Percentiles rank a stretch among this genome's conserved stretches.
Conservation (phyloP, 441 rosid genomes). For the Populus hybrid region DNA sequence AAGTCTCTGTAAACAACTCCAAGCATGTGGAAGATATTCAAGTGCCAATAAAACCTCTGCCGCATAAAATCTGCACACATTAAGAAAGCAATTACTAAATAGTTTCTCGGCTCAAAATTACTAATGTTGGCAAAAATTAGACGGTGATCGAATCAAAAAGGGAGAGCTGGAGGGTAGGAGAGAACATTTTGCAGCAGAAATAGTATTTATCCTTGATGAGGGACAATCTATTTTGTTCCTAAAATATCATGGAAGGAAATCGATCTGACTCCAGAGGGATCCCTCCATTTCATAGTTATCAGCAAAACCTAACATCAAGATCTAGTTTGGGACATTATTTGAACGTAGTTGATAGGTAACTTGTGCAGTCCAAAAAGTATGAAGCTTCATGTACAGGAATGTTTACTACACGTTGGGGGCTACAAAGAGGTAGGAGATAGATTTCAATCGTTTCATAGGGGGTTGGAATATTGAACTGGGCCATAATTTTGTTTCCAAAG, state of each 20-base stretch:
- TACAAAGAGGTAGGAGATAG: neutral
- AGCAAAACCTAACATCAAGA: neutral
- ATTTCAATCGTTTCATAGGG: too few relatives aligned
- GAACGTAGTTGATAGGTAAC: neutral
- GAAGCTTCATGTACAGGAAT: neutral
- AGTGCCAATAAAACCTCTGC: slow-evolving; percentile 93
- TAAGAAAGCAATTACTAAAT: slow-evolving; percentile 8
- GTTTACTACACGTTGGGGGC: neutral
- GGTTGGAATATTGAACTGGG: neutral
- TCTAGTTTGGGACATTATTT: neutral
- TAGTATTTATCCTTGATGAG: neutral
- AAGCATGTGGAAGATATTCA: slow-evolving; percentile 97
- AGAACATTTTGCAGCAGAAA: neutral
- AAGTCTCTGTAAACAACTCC: slow-evolving; percentile 96
- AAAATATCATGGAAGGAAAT: neutral
- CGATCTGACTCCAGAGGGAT: neutral
- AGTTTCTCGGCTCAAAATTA: neutral
- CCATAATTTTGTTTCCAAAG: neutral
- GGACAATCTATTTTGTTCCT: neutral
- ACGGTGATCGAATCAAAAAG: neutral
- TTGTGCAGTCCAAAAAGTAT: neutral
- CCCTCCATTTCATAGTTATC: neutral
- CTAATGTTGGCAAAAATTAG: neutral
- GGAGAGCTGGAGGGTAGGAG: neutral
- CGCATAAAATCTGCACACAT: slow-evolving; percentile 68